Evolutionary conservation across 805 yeast species (phyloP).

Genomic region (Starmerella stellata): DNA sequence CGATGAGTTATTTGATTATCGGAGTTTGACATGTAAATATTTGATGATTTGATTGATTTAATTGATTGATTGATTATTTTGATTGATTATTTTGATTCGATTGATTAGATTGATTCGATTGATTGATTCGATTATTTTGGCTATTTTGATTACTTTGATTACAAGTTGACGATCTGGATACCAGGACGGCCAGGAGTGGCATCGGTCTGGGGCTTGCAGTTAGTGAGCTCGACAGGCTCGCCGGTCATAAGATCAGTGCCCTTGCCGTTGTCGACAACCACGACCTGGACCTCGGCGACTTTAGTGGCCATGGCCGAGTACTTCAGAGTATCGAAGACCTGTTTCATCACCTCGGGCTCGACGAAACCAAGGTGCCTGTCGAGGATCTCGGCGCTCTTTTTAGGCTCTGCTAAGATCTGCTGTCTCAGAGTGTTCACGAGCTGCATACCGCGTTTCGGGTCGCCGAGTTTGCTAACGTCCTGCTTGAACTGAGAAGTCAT

Average conservation of each 20-base stretch:
- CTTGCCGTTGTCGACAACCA: constrained; percentile 47
- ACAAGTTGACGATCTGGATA: constrained; percentile 48
- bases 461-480: constrained; percentile 30
- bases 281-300: constrained; percentile 39
- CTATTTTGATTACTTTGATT: constrained; percentile 1
- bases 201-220: constrained; percentile 53
- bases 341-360: constrained; percentile 48
- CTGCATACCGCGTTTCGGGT: constrained; percentile 97
- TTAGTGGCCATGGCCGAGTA: constrained; percentile 45
- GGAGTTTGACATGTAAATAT: too few relatives aligned
- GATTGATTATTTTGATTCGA: constrained; percentile 1
- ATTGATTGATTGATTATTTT: neutral
- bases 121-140: neutral
- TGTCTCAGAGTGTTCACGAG: constrained; percentile 74
- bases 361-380: constrained; percentile 73
- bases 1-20: too few relatives aligned
- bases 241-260: constrained; percentile 57
- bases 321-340: constrained; percentile 37
- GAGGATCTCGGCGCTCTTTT: constrained; percentile 57
- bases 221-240: constrained; percentile 46
- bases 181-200: constrained; percentile 94
- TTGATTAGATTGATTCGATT: neutral
- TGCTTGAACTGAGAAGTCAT: constrained; percentile 25
- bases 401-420: constrained; percentile 35
- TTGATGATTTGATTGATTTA: too few relatives aligned